Conservation (phyloP, 2,329 filamentous ascomycete genomes). For the Fusarium zealandicum region DNA sequence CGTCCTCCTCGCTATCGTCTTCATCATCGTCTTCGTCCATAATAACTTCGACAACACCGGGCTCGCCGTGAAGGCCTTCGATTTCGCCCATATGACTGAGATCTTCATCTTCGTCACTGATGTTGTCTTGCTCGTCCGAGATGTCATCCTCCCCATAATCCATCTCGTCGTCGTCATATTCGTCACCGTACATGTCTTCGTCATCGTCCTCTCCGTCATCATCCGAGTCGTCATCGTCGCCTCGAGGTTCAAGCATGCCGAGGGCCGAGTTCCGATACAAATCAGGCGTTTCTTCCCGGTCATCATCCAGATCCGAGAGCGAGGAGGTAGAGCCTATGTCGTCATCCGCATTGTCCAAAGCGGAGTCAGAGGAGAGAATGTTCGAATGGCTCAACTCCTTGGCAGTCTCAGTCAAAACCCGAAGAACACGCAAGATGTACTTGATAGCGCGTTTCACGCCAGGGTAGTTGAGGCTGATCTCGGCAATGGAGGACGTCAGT, state of each 20-base stretch:
- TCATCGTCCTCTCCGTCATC: constrained; percentile 77
- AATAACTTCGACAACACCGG: constrained; percentile 75
- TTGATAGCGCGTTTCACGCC: constrained; percentile 94
- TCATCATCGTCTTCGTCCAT: constrained; percentile 76
- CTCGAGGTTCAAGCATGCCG: constrained; percentile 88
- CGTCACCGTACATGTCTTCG: constrained; percentile 92
- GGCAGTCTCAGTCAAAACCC: constrained; percentile 85
- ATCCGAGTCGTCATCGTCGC: constrained; percentile 82
- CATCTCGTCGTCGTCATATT: constrained; percentile 91
- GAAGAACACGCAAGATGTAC: constrained; percentile 90
- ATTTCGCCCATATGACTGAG: constrained; percentile 85
- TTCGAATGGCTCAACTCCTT: constrained; percentile 84
- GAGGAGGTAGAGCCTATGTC: constrained; percentile 89
- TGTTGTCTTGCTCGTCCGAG: constrained; percentile 82
- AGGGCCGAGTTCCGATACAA: constrained; percentile 95
- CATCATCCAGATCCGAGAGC: constrained; percentile 84
- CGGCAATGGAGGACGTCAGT: constrained; percentile 88
- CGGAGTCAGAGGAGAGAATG: constrained; percentile 71
- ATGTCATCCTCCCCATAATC: constrained; percentile 85
- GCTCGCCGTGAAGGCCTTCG: constrained; percentile 73
- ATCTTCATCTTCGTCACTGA: constrained; percentile 89
- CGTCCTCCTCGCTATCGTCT: constrained; percentile 68
- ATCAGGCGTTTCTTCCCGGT: constrained; percentile 93
- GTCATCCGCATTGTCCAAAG: constrained; percentile 77
- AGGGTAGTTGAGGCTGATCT: constrained; percentile 94